Evolutionary conservation across 1,284 basidiomycete species (phyloP).

Genomic region (Ganoderma meredithae): DNA sequence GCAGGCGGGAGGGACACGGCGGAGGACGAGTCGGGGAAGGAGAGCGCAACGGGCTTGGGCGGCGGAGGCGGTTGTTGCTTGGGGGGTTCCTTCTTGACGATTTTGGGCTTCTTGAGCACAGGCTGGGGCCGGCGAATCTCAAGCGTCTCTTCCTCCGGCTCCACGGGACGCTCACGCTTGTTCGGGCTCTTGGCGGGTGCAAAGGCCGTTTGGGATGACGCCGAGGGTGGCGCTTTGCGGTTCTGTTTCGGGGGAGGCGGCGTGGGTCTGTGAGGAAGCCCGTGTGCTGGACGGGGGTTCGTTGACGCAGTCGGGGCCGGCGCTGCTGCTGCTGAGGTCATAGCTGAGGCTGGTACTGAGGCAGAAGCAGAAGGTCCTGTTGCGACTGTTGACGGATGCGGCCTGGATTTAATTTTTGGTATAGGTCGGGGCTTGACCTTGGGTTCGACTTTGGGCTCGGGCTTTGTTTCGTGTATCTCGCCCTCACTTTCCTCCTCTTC

Average conservation of each 20-base stretch:
- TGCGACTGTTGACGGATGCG: not conserved
- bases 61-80: constrained; percentile 42
- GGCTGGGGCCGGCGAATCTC: constrained; percentile 44
- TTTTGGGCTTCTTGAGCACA: constrained; percentile 22
- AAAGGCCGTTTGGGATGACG: not conserved
- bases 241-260: constrained; percentile 9
- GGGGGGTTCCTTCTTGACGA: constrained; percentile 30
- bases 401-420: constrained; percentile 1
- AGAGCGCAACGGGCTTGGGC: constrained; percentile 43
- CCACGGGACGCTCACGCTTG: constrained; percentile 42
- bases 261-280: constrained; percentile 22
- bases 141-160: constrained; percentile 50
- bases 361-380: not conserved
- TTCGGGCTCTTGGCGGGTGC: constrained; percentile 23
- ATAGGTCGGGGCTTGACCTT: constrained; percentile 24
- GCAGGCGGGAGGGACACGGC: constrained; percentile 31
- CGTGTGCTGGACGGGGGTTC: constrained; percentile 7
- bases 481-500: constrained; percentile 50
- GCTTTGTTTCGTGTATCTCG: constrained; percentile 35
- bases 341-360: not conserved
- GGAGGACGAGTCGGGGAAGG: constrained; percentile 35
- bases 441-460: constrained; percentile 1
- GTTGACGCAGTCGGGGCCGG: not conserved
- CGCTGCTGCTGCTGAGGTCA: constrained; percentile 8
- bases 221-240: constrained; percentile 11